These are phyloP conservation scores for Globisporangium recalcitrans DNA, from an alignment of 352 stramenopile genomes.

Conservation along the genomic window DNA sequence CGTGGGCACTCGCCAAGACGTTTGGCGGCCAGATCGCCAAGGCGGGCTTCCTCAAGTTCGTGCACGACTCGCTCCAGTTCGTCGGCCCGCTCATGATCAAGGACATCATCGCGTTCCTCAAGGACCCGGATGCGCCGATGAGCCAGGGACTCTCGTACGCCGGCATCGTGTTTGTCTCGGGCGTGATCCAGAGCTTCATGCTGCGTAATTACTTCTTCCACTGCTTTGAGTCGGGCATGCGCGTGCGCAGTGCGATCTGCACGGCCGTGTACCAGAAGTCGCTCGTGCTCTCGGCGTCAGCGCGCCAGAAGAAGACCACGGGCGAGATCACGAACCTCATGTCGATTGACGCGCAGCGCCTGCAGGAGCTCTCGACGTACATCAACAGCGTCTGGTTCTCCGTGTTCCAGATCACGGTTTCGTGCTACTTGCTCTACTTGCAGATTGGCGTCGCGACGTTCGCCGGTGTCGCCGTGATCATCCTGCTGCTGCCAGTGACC, in stretches of 20 bases:
- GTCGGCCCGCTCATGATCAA: constrained; percentile 81
- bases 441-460: constrained; percentile 86
- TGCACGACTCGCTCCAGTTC: constrained; percentile 84
- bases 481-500: constrained; percentile 92
- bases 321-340: constrained; percentile 98
- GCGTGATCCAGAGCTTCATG: constrained; percentile 71
- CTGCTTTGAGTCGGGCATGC: constrained; percentile 75
- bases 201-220: constrained; percentile 85
- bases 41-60: constrained; percentile 66
- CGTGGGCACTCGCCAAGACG: constrained; percentile 35
- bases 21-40: constrained; percentile 56
- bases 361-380: constrained; percentile 95
- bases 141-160: constrained; percentile 59
- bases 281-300: constrained; percentile 79
- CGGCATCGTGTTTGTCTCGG: constrained; percentile 57
- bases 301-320: constrained; percentile 70
- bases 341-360: constrained; percentile 93
- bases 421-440: constrained; percentile 62
- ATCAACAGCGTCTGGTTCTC: constrained; percentile 90
- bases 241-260: constrained; percentile 65
- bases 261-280: constrained; percentile 79
- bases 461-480: constrained; percentile 90
- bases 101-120: constrained; percentile 79
- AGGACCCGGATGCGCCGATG: constrained; percentile 50
- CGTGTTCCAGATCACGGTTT: constrained; percentile 73